Evolutionary conservation across 177 flowering plant genomes (phyloP).

Genomic region (Vitis hybrid): DNA sequence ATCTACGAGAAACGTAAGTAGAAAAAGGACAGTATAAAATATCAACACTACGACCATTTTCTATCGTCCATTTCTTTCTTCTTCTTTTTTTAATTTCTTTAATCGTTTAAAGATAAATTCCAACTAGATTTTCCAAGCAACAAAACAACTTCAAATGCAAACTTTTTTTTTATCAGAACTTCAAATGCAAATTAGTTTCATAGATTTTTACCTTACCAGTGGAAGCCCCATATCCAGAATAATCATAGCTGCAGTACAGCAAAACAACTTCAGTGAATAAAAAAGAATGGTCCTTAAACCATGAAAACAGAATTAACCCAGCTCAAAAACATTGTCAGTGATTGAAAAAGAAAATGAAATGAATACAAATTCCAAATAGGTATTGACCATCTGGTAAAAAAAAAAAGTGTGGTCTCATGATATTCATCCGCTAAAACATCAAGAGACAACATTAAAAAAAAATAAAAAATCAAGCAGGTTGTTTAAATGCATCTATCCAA

Average conservation of each 20-base stretch:
- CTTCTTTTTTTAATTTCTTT: too few relatives aligned
- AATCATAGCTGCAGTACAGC: slow-evolving; percentile 74
- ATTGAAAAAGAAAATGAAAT: too few relatives aligned
- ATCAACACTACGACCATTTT: too few relatives aligned
- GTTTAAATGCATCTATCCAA: too few relatives aligned
- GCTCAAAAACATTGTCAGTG: too few relatives aligned
- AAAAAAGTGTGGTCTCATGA: too few relatives aligned
- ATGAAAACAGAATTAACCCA: background rate
- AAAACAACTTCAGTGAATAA: slow-evolving; percentile 8
- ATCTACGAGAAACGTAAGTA: background rate
- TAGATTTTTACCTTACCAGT: slow-evolving; percentile 75
- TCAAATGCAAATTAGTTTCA: background rate
- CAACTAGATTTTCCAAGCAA: background rate
- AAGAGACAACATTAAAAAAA: too few relatives aligned
- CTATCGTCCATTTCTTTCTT: too few relatives aligned
- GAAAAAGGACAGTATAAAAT: background rate
- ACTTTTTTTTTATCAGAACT: background rate
- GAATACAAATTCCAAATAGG: too few relatives aligned
- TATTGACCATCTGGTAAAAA: too few relatives aligned
- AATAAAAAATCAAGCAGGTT: too few relatives aligned
- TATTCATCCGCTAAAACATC: too few relatives aligned
- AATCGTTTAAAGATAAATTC: background rate
- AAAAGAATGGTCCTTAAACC: background rate
- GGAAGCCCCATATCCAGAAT: slow-evolving; percentile 96
- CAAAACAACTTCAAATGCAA: background rate